These are phyloP conservation scores for Penicillium sumatraense DNA, from an alignment of 2,329 filamentous ascomycete species.

Conservation along the genomic window DNA sequence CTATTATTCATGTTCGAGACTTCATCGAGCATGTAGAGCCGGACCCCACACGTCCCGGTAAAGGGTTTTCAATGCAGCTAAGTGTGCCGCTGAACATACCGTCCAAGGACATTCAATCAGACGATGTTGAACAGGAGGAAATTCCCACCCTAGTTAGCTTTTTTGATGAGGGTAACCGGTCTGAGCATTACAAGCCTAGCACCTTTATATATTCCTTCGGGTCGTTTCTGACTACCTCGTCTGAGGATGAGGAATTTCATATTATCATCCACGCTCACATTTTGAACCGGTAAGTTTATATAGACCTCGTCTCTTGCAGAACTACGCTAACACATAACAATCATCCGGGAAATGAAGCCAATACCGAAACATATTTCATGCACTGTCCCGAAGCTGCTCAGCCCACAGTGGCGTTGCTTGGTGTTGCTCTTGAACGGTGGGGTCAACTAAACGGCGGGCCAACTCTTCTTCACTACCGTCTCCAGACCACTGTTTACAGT, in stretches of 20 bases:
- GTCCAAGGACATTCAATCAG: conserved; percentile 3
- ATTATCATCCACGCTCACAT: conserved; percentile 10
- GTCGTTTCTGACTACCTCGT: conserved; percentile 5
- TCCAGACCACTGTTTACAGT: conserved; percentile 12
- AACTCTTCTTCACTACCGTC: conserved; percentile 12
- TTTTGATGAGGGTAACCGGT: conserved; percentile 9
- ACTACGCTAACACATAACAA: background rate
- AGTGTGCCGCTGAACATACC: conserved; percentile 4
- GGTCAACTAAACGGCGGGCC: conserved; percentile 9
- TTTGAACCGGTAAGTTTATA: conserved; percentile 2
- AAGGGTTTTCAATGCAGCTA: conserved; percentile 4
- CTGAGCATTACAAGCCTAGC: conserved; percentile 5
- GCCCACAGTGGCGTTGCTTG: conserved; percentile 7
- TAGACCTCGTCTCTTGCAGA: background rate
- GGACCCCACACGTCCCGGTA: conserved; percentile 6
- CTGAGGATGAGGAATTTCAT: conserved; percentile 5
- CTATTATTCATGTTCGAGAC: conserved; percentile 3
- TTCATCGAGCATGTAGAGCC: conserved; percentile 8
- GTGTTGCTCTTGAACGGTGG: conserved; percentile 3
- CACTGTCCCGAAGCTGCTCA: conserved; percentile 11
- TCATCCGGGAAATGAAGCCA: conserved; percentile 7
- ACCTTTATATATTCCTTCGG: conserved; percentile 9
- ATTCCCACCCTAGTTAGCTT: conserved; percentile 13
- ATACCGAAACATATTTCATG: conserved; percentile 10
- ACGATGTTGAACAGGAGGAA: conserved; percentile 4